These are phyloP conservation scores for Mycocentrospora acerina DNA, from an alignment of 2,329 filamentous ascomycete genomes.

Conservation along the genomic window DNA sequence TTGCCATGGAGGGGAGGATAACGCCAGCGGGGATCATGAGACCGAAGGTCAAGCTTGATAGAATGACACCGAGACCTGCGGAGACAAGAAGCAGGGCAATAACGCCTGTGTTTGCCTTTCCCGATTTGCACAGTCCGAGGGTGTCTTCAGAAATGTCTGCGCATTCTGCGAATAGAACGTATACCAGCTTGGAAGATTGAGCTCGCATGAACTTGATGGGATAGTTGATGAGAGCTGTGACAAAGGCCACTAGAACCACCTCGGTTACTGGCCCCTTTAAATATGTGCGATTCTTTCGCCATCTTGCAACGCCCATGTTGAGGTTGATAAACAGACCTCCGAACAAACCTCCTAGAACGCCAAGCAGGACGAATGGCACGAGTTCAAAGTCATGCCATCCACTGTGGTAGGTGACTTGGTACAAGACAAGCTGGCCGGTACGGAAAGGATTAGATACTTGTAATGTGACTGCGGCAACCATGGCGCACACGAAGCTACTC, in stretches of 20 bases:
- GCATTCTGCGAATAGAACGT: constrained; percentile 90
- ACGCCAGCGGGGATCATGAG: constrained; percentile 94
- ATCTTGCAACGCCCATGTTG: constrained; percentile 83
- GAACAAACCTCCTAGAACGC: constrained; percentile 88
- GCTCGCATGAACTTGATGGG: constrained; percentile 96
- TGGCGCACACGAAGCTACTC: constrained; percentile 98
- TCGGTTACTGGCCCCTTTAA: constrained; percentile 72
- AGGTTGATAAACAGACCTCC: constrained; percentile 92
- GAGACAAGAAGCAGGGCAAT: constrained; percentile 82
- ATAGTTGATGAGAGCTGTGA: constrained; percentile 90
- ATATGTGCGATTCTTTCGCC: constrained; percentile 71
- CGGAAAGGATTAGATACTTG: constrained; percentile 93
- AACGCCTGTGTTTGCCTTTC: constrained; percentile 77
- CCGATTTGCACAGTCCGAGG: constrained; percentile 86
- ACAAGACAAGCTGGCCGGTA: constrained; percentile 91
- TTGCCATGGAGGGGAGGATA: constrained; percentile 92
- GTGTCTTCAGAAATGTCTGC: constrained; percentile 78
- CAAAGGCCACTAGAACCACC: constrained; percentile 73
- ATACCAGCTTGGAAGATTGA: constrained; percentile 87
- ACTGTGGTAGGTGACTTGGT: constrained; percentile 89
- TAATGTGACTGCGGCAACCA: constrained; percentile 94
- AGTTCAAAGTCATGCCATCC: constrained; percentile 96
- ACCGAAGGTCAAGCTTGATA: constrained; percentile 87
- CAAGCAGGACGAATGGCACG: constrained; percentile 81
- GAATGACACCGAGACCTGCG: constrained; percentile 77